phyloP scores from a whole-genome alignment of 1,284 basidiomycete species.

The Grifola frondosa region DNA sequence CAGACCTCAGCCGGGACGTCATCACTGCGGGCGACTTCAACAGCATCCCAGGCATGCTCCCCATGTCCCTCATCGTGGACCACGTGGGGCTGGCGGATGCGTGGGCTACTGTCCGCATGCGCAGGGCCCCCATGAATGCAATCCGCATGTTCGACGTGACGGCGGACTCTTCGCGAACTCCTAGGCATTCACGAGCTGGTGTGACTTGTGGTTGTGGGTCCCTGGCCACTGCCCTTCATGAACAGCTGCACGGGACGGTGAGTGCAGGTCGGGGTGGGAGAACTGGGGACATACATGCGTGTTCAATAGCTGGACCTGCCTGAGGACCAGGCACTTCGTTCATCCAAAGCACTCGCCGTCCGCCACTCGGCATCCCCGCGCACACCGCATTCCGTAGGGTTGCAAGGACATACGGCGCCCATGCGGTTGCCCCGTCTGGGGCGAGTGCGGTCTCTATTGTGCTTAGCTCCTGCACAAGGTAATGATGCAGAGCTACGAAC shows the following conservation, averaged over 20 bases:
- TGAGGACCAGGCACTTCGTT: constrained; percentile 71
- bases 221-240: constrained; percentile 83
- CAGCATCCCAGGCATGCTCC: constrained; percentile 82
- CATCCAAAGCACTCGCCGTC: constrained; percentile 46
- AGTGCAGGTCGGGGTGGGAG: constrained; percentile 8
- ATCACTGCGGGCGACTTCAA: constrained; percentile 97
- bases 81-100: constrained; percentile 78
- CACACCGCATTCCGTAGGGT: constrained; percentile 10
- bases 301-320: constrained; percentile 86
- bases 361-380: constrained; percentile 33
- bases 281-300: constrained; percentile 72
- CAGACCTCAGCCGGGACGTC: constrained; percentile 85
- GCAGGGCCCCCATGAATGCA: constrained; percentile 50
- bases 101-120: constrained; percentile 68
- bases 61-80: constrained; percentile 81
- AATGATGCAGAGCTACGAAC: constrained; percentile 16
- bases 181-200: constrained; percentile 91
- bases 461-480: constrained; percentile 26
- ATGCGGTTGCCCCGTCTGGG: constrained; percentile 30
- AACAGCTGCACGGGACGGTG: constrained; percentile 53
- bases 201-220: constrained; percentile 76
- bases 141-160: constrained; percentile 80
- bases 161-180: constrained; percentile 91
- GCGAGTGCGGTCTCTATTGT: constrained; percentile 26
- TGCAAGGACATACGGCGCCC: constrained; percentile 23